These are phyloP conservation scores for Blastobotrys terrestris DNA, from an alignment of 805 yeast species.

Conservation along the genomic window DNA sequence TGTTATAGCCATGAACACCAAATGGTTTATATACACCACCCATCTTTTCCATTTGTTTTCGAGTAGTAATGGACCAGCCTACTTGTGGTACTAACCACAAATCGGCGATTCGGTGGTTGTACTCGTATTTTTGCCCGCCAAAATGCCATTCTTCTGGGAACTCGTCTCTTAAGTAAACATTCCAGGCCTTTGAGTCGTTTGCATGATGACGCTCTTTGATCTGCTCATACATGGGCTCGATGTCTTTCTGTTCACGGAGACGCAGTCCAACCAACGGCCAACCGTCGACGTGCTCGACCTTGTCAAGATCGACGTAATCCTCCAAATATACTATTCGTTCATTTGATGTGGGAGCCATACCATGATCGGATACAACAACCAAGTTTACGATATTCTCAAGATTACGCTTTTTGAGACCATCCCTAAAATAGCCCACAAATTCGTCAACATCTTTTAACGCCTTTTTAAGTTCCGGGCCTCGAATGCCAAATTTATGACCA, in stretches of 20 bases:
- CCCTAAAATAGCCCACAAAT: constrained; percentile 46
- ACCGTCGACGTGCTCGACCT: constrained; percentile 63
- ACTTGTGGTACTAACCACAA: constrained; percentile 79
- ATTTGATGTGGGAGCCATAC: constrained; percentile 83
- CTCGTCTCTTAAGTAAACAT: constrained; percentile 49
- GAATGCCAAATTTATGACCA: constrained; percentile 69
- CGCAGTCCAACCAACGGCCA: constrained; percentile 83
- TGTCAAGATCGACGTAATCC: constrained; percentile 51
- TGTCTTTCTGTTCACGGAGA: constrained; percentile 39
- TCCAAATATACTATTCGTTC: constrained; percentile 65
- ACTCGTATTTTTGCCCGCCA: constrained; percentile 38
- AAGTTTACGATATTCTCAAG: constrained; percentile 63
- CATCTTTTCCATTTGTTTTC: constrained; percentile 45
- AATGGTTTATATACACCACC: constrained; percentile 48
- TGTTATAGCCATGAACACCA: constrained; percentile 85
- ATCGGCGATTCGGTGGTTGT: constrained; percentile 67
- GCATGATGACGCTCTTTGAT: constrained; percentile 17
- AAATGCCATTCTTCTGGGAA: constrained; percentile 50
- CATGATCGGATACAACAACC: constrained; percentile 82
- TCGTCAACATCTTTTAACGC: constrained; percentile 61
- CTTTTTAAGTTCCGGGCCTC: constrained; percentile 49
- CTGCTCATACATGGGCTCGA: constrained; percentile 39
- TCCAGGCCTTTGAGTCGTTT: constrained; percentile 28
- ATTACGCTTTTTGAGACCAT: constrained; percentile 48
- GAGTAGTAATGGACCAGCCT: constrained; percentile 70